Evolutionary conservation across 2,329 filamentous ascomycete genomes (phyloP).

Genomic region (Paracamarosporium sp.): DNA sequence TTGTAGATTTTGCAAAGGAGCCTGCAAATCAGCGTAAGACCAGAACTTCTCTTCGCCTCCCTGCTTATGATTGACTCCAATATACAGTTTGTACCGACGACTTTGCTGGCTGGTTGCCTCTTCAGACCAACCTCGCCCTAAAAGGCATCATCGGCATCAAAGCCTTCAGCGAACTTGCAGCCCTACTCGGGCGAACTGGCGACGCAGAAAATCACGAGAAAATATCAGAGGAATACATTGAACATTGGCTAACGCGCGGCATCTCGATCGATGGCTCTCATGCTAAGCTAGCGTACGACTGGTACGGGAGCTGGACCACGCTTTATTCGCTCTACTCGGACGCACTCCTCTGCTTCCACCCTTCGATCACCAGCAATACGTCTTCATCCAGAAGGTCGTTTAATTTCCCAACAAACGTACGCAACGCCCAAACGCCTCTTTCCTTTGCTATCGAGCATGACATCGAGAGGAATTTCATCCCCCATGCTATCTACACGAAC

Average conservation of each 20-base stretch:
- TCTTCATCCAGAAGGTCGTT: conserved; percentile 9
- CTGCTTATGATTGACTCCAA: conserved; percentile 9
- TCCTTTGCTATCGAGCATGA: conserved; percentile 26
- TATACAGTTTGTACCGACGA: conserved; percentile 76
- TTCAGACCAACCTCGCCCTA: conserved; percentile 82
- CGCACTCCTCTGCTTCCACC: conserved; percentile 80
- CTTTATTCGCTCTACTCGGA: conserved; percentile 88
- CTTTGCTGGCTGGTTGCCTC: conserved; percentile 78
- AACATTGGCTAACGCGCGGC: conserved; percentile 73
- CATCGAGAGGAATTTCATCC: conserved; percentile 66
- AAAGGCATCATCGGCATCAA: conserved; percentile 85
- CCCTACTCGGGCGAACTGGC: conserved; percentile 63
- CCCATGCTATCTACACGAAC: conserved; percentile 75
- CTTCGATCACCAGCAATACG: conserved; percentile 52
- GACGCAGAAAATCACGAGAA: conserved; percentile 68
- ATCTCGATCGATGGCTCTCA: conserved; percentile 74
- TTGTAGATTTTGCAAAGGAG: conserved; percentile 76
- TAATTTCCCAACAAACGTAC: conserved; percentile 15
- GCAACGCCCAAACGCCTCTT: conserved; percentile 26
- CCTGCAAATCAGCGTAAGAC: conserved; percentile 72
- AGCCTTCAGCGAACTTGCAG: conserved; percentile 76
- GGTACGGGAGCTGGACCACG: conserved; percentile 82
- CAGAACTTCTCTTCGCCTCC: background rate
- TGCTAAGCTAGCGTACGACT: conserved; percentile 80
- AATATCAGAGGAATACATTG: conserved; percentile 71